A percentile compares a stretch with the other conserved stretches of the same genome.
These are phyloP conservation scores for Fusarium sterilihyphosum DNA, from an alignment of 2,329 filamentous ascomycete species.

Conservation along the genomic window DNA sequence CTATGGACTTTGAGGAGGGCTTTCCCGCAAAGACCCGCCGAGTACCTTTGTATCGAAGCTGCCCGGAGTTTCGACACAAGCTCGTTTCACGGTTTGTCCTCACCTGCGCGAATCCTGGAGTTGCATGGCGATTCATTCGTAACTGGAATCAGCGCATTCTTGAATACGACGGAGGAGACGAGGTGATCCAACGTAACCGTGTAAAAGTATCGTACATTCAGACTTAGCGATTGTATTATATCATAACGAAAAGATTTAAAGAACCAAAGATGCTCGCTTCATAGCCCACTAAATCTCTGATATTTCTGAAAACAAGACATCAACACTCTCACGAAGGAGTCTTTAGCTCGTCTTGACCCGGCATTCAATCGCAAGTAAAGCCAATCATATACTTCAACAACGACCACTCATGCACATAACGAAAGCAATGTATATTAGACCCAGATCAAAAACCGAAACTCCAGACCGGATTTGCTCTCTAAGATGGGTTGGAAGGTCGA, in stretches of 20 bases:
- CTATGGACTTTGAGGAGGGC: neutral
- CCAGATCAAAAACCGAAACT: slow-evolving; percentile 58
- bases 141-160: slow-evolving; percentile 52
- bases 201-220: slow-evolving; percentile 48
- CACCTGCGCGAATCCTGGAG: slow-evolving; percentile 44
- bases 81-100: slow-evolving; percentile 47
- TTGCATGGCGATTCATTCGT: slow-evolving; percentile 54
- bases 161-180: slow-evolving; percentile 18
- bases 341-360: neutral
- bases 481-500: slow-evolving; percentile 43
- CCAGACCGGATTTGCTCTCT: slow-evolving; percentile 58
- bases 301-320: neutral
- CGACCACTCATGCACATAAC: slow-evolving; percentile 34
- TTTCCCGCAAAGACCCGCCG: slow-evolving; percentile 7
- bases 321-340: slow-evolving; percentile 6
- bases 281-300: neutral
- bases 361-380: slow-evolving; percentile 4
- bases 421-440: slow-evolving; percentile 55
- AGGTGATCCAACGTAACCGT: slow-evolving; percentile 28
- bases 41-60: neutral
- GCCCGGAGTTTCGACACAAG: slow-evolving; percentile 33
- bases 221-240: slow-evolving; percentile 42
- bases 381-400: slow-evolving; percentile 10
- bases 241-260: slow-evolving; percentile 1
- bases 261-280: neutral